Evolutionary conservation across 495 filamentous ascomycete genomes (phyloP).

Genomic region (Pseudotulostoma volvatum): DNA sequence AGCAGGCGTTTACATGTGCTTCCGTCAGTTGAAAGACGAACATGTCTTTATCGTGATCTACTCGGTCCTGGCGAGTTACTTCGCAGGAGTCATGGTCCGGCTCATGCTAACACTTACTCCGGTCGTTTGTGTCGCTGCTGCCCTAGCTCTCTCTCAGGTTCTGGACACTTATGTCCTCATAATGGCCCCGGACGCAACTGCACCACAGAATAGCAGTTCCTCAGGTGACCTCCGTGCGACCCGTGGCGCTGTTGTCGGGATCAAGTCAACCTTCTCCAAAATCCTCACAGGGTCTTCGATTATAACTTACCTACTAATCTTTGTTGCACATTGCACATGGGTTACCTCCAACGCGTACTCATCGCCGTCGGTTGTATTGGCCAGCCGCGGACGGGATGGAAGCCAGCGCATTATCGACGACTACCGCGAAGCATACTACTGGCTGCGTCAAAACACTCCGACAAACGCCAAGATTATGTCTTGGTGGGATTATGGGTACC

Average conservation of each 20-base stretch:
- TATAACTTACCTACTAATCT: slow-evolving; percentile 70
- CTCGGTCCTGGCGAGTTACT: slow-evolving; percentile 87
- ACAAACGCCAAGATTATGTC: slow-evolving; percentile 97
- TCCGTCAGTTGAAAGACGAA: slow-evolving; percentile 82
- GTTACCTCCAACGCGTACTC: slow-evolving; percentile 98
- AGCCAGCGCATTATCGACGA: slow-evolving; percentile 98
- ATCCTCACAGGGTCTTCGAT: slow-evolving; percentile 49
- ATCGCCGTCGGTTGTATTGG: slow-evolving; percentile 91
- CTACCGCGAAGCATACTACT: slow-evolving; percentile 98
- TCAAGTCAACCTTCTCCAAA: slow-evolving; percentile 73
- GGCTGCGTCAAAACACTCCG: slow-evolving; percentile 92
- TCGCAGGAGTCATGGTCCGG: slow-evolving; percentile 98
- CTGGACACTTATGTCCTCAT: slow-evolving; percentile 63
- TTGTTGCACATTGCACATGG: slow-evolving; percentile 97
- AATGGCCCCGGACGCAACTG: slow-evolving; percentile 28
- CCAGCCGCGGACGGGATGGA: slow-evolving; percentile 81
- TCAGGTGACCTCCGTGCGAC: slow-evolving; percentile 47
- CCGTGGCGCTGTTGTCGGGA: slow-evolving; percentile 57
- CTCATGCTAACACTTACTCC: slow-evolving; percentile 96
- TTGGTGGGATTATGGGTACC: slow-evolving; percentile 99
- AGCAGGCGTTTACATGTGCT: slow-evolving; percentile 96
- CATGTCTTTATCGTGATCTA: slow-evolving; percentile 99
- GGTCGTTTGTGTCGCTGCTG: slow-evolving; percentile 88
- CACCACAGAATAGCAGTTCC: slow-evolving; percentile 36
- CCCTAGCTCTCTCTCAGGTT: slow-evolving; percentile 75